Percentiles rank a stretch among this genome's conserved stretches.
Conservation (phyloP, 2,329 filamentous ascomycete species). For the Pseudocercospora vitis region DNA sequence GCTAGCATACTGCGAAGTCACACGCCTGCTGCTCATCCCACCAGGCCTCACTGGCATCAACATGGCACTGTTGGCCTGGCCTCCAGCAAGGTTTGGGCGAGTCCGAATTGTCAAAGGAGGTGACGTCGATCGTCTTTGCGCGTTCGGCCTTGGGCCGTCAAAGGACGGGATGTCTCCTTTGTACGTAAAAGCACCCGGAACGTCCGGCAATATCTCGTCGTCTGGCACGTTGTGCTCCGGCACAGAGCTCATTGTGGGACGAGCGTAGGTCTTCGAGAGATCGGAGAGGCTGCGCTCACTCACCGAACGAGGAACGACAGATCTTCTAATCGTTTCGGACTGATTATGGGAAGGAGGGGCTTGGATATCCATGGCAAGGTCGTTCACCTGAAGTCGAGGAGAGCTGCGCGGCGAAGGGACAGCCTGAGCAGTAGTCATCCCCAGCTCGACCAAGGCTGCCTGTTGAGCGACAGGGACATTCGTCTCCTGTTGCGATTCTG, state of each 20-base stretch:
- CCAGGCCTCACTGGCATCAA: constrained; percentile 8
- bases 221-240: constrained; percentile 29
- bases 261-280: constrained; percentile 25
- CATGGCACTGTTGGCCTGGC: constrained; percentile 13
- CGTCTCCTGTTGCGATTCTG: no score
- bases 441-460: not conserved
- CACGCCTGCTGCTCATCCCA: constrained; percentile 15
- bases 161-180: constrained; percentile 30
- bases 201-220: constrained; percentile 17
- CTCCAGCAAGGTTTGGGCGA: constrained; percentile 10
- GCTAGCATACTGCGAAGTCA: constrained; percentile 17
- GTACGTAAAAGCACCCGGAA: constrained; percentile 28
- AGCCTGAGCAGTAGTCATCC: not conserved
- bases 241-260: constrained; percentile 30
- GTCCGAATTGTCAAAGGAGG: constrained; percentile 13
- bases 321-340: constrained; percentile 7
- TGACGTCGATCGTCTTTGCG: constrained; percentile 14
- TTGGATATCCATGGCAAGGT: constrained; percentile 3
- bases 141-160: constrained; percentile 16
- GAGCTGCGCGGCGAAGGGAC: not conserved
- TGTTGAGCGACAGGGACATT: not conserved
- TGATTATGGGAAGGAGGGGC: not conserved
- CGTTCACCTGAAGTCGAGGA: constrained; percentile 9
- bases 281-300: constrained; percentile 29
- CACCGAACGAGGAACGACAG: constrained; percentile 11